Base-by-base conservation (phyloP, 192 early-diverging fungal genomes). In the Coemansia sp. region DNA sequence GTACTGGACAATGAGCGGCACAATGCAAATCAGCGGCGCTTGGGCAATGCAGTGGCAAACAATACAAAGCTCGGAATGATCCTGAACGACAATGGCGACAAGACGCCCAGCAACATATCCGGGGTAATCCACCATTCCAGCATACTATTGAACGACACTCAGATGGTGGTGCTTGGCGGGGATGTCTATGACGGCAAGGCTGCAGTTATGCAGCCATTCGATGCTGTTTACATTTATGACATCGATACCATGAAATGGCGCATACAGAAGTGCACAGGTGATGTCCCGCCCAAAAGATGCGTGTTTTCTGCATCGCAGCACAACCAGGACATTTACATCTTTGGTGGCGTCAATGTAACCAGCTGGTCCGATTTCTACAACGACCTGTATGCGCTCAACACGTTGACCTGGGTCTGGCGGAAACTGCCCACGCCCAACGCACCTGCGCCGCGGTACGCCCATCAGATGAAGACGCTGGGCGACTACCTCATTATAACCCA, bases 401-500 rank as follows among this genome's bases (percentile, higher is more conserved):
- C 66, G 3, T 14, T 23, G 10, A 64, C 56, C 3, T 75, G 71
- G 71, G 30, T 8, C 0, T 75, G 71, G 71, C 40, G 50, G 16
- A 64, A 61, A 45, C 48, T 75, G 48, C 57, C 60, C 5, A 64
- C 71, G 11, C 49, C 60, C 8, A 40, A 61, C 20, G 61, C 62
- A 1, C 71, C 71, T 2, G 45, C 16, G 1, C 57, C 60, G 6
- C 64, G 71, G 23, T 75, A 75, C 21, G 71, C 71, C n/a, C 71
- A 75, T 31, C 61, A 75, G 36, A 75, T 75, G 65, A 64, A 75
- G 50, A 58, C 61, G 0, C 44, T 75, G 2, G 71, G 71, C 15
- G 40, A 75, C 40, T 69, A 68, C 32, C 53, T 75, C 2, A 46
- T 68, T 3, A 52, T 75, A 10, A 75, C 71, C 0, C 52, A 75